Conservation (phyloP, 1,284 basidiomycete genomes). For the Kwoniella shivajii region DNA sequence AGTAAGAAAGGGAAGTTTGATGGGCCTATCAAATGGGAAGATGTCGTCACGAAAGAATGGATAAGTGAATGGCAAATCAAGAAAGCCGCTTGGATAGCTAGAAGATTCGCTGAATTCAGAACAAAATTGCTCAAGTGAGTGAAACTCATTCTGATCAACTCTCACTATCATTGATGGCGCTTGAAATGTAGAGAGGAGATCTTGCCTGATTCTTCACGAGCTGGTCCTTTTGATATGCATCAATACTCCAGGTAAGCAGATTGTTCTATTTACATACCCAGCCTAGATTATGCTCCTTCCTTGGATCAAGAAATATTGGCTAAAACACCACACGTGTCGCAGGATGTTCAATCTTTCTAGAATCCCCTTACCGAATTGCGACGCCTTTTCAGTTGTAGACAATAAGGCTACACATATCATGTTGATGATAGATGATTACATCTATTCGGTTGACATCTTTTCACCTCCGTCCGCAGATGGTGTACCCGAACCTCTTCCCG, state of each 20-base stretch:
- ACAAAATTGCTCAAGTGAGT: slow-evolving; percentile 57
- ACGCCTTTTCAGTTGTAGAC: slow-evolving; percentile 62
- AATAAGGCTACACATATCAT: slow-evolving; percentile 66
- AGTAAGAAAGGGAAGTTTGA: slow-evolving; percentile 44
- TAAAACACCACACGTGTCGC: slow-evolving; percentile 19
- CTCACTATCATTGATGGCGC: background rate
- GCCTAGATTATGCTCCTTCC: background rate
- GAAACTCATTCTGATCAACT: background rate
- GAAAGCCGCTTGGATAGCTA: slow-evolving; percentile 79
- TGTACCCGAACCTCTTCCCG: slow-evolving; percentile 45
- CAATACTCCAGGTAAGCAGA: slow-evolving; percentile 61
- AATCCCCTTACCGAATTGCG: slow-evolving; percentile 67
- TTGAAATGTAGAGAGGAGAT: slow-evolving; percentile 56
- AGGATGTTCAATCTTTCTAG: slow-evolving; percentile 77
- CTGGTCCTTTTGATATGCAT: slow-evolving; percentile 62
- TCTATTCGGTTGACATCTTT: slow-evolving; percentile 76
- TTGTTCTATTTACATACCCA: slow-evolving; percentile 8
- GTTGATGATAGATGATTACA: slow-evolving; percentile 76
- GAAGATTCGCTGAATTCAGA: slow-evolving; percentile 78
- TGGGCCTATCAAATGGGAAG: slow-evolving; percentile 46
- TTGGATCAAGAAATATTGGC: background rate
- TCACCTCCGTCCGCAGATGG: slow-evolving; percentile 38
- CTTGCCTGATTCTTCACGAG: slow-evolving; percentile 59
- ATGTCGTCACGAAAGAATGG: slow-evolving; percentile 54
- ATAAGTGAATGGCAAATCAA: slow-evolving; percentile 82